Conservation (phyloP, 2,329 filamentous ascomycete species). For the Fusarium denticulatum region DNA sequence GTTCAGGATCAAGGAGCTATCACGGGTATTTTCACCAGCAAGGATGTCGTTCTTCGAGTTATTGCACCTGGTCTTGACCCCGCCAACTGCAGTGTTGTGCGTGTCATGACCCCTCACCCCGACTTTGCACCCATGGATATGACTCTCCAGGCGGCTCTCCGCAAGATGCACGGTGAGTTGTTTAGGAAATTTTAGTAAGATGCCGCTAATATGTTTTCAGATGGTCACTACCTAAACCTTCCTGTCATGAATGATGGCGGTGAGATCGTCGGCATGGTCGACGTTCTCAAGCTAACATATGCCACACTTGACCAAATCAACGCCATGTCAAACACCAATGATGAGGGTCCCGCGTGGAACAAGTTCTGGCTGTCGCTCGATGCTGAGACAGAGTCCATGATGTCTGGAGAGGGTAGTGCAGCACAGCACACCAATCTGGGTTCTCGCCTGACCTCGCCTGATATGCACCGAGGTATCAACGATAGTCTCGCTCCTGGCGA, state of each 20-base stretch:
- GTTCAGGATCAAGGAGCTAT: constrained; percentile 98
- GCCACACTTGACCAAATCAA: constrained; percentile 98
- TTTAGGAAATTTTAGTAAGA: not conserved
- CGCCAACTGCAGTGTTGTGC: constrained; percentile 93
- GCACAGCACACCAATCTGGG: constrained; percentile 71
- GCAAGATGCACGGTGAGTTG: constrained; percentile 95
- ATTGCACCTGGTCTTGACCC: constrained; percentile 97
- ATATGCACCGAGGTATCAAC: constrained; percentile 73
- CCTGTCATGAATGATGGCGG: constrained; percentile 98
- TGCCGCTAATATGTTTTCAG: constrained; percentile 57
- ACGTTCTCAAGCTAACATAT: constrained; percentile 97
- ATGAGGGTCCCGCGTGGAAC: constrained; percentile 98
- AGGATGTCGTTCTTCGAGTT: constrained; percentile 96
- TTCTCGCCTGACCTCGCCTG: constrained; percentile 82
- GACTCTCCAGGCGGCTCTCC: constrained; percentile 96
- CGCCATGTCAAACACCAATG: constrained; percentile 81
- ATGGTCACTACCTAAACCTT: constrained; percentile 97
- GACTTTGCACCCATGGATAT: constrained; percentile 99
- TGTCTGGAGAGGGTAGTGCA: constrained; percentile 90
- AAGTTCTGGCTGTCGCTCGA: constrained; percentile 99
- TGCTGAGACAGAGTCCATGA: constrained; percentile 93
- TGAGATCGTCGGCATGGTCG: constrained; percentile 99
- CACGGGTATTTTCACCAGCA: constrained; percentile 99
- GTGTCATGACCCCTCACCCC: constrained; percentile 98
- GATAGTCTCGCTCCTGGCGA: constrained; percentile 93